These are phyloP conservation scores for Blastobotrys indianensis DNA, from an alignment of 1,139 yeast genomes.

Conservation along the genomic window DNA sequence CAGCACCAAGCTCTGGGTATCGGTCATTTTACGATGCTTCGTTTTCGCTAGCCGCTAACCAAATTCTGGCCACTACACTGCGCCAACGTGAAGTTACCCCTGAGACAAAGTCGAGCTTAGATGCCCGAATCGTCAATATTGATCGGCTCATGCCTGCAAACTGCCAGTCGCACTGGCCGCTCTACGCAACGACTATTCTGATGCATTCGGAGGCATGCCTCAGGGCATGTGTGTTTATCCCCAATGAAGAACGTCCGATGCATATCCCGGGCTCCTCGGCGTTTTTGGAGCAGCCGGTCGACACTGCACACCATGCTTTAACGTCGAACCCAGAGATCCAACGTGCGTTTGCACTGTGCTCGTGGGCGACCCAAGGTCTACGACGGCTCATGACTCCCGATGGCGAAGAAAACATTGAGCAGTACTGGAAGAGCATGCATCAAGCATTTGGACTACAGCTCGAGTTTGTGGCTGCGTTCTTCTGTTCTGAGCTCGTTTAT, in stretches of 20 bases:
- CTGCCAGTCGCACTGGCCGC: slow-evolving; percentile 1
- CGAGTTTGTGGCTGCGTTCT: slow-evolving; percentile 4
- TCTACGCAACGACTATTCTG: slow-evolving; percentile 4
- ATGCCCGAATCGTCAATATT: neutral
- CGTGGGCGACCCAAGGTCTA: slow-evolving; percentile 4
- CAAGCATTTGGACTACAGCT: slow-evolving; percentile 4
- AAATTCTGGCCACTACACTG: slow-evolving; percentile 2
- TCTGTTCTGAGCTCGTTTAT: slow-evolving; percentile 4
- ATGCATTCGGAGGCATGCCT: neutral
- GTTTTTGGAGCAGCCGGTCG: slow-evolving; percentile 1
- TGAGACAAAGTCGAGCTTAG: slow-evolving; percentile 2
- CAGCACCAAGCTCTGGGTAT: slow-evolving; percentile 1
- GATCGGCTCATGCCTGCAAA: slow-evolving; percentile 3
- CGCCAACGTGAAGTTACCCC: neutral
- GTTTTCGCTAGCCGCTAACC: slow-evolving; percentile 6
- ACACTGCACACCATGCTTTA: slow-evolving; percentile 6
- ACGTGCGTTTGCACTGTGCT: slow-evolving; percentile 4
- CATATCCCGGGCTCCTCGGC: neutral
- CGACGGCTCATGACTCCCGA: slow-evolving; percentile 1
- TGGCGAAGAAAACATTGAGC: neutral
- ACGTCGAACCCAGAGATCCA: slow-evolving; percentile 1
- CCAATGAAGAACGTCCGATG: neutral
- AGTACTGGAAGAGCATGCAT: slow-evolving; percentile 7
- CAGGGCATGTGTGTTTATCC: slow-evolving; percentile 5
- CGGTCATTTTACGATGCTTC: slow-evolving; percentile 8